These are phyloP conservation scores for Allantophomopsis cytisporea DNA, from an alignment of 2,329 filamentous ascomycete species.

Conservation along the genomic window DNA sequence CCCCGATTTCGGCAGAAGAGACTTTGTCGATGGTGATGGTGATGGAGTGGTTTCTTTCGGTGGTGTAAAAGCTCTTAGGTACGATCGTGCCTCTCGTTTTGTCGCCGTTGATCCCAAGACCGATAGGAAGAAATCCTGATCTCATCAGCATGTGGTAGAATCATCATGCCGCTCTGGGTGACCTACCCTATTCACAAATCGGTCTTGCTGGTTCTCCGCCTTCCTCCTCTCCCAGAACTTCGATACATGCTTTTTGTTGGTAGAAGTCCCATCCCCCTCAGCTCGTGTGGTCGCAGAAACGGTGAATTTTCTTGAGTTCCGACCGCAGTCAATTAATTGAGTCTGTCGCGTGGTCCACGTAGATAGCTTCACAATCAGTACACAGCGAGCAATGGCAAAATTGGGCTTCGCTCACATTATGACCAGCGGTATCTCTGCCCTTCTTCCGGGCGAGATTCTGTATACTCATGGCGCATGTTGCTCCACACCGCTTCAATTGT, in stretches of 20 bases:
- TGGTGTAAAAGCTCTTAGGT: conserved; percentile 70
- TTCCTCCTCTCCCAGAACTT: conserved; percentile 17
- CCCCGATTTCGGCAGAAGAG: conserved; percentile 1
- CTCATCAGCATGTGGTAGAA: conserved; percentile 2
- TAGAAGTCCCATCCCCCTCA: conserved; percentile 8
- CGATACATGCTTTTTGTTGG: conserved; percentile 14
- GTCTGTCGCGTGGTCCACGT: conserved; percentile 9
- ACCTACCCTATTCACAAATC: conserved; percentile 31
- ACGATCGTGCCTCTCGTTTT: conserved; percentile 83
- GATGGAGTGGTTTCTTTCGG: conserved; percentile 14
- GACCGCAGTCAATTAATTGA: no score
- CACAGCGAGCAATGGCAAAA: conserved; percentile 3
- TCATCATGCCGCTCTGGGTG: neutral
- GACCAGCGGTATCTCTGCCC: conserved; percentile 17
- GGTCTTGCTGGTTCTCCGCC: conserved; percentile 28
- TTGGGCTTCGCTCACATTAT: conserved; percentile 15
- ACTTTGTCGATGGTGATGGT: neutral
- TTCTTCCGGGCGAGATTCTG: conserved; percentile 17
- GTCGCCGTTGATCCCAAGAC: conserved; percentile 81
- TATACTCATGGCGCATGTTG: conserved; percentile 19
- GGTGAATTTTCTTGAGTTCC: no score
- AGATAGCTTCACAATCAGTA: conserved; percentile 11
- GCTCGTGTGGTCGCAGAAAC: neutral
- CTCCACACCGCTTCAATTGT: conserved; percentile 1
- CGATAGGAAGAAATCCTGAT: conserved; percentile 74